Base-by-base conservation (phyloP, 768 basidiomycete species). In the Coprinopsis cinerea region DNA sequence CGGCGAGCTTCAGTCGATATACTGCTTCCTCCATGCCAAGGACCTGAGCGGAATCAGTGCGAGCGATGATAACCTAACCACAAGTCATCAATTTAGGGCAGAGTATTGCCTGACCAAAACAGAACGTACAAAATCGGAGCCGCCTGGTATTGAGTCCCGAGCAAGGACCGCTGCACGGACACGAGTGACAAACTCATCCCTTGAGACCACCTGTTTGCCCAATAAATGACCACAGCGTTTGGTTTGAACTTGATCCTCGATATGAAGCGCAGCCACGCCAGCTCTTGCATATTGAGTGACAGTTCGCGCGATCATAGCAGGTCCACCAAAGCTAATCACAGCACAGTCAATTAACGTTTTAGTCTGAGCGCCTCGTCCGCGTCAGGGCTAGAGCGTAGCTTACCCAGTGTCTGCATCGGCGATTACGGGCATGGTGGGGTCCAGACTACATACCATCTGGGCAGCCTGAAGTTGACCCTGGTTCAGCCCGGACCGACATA, bases 321-420 rank as follows among this genome's bases (percentile, higher is more conserved):
- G 81, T 15, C 86, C 86, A 55, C 86, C 86, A 54, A 88, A 88
- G 15, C 70, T 72, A 48, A 2, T 28, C 15, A 18, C 13, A 25
- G n/a, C 25, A 47, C 22, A 48, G 47, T 11, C 37, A 14, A 14
- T 39, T 7, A 39, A 39, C 37, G 11, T 14, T 7, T 14, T 9
- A n/a, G n/a, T n/a, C n/a, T n/a, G n/a, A n/a, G n/a, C n/a, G n/a
- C n/a, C n/a, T n/a, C n/a, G n/a, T n/a, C n/a, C n/a, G n/a, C n/a
- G n/a, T n/a, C n/a, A n/a, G n/a, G n/a, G n/a, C n/a, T n/a, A n/a
- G 22, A 9, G 13, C 7, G 2, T 4, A 2, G 9, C 13, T 39
- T 64, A 82, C 81, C 85, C 86, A 46, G 85, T 88, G 59, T 89
- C 87, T 10, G 86, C 86, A 55, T 89, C 86, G 1, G 85, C 86